Base-by-base conservation (phyloP, 768 basidiomycete genomes). In the Termitomyces bulborhizus region DNA sequence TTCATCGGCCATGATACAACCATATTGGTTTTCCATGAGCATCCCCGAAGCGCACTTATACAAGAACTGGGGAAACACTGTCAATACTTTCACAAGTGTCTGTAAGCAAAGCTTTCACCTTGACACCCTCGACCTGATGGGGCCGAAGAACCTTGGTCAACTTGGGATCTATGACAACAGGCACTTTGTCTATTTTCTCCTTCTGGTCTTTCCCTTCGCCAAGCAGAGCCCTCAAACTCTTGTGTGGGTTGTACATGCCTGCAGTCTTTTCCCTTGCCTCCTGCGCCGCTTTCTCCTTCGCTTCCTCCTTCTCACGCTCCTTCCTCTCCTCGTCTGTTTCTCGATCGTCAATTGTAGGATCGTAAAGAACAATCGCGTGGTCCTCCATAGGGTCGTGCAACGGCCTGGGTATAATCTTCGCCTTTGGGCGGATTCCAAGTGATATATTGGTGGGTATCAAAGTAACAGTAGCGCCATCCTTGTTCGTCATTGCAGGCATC, bases 1-100 rank as follows among this genome's bases (percentile, higher is more conserved):
- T 71, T 96, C 96, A 65, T 99, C 96, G 1, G 96, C 96, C 96
- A 99, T 98, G 69, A 99, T 99, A 65, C 96, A 98, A 0, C 91
- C 92, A 57, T 85, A 88, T 58, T 96, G 93, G 63, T 93, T 90
- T 44, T 92, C 87, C 37, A 89, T 90, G 54, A 95, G 70, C 84
- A 95, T 89, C 0, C 95, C 97, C 0, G 94, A 97, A 4, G 94
- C 86, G 69, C 95, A 97, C 69, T 83, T 86, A 71, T 96, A 99
- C 68, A 99, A 69, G 70, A 99, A 98, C 94, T 99, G 62, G 18
- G 9, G 21, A 44, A 39, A 18, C 3, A 54, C 59, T n/a, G 57
- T 45, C 18, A 36, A 15, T 45, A 18, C 7, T 31, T 31, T 15
- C 49, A 8, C 58, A 37, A 56, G 51, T 11, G 24, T n/a, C 27